A percentile compares a stretch with the other conserved stretches of the same genome.
Evolutionary conservation across 2,329 filamentous ascomycete genomes (phyloP).

Genomic region (Diplodia mutila): DNA sequence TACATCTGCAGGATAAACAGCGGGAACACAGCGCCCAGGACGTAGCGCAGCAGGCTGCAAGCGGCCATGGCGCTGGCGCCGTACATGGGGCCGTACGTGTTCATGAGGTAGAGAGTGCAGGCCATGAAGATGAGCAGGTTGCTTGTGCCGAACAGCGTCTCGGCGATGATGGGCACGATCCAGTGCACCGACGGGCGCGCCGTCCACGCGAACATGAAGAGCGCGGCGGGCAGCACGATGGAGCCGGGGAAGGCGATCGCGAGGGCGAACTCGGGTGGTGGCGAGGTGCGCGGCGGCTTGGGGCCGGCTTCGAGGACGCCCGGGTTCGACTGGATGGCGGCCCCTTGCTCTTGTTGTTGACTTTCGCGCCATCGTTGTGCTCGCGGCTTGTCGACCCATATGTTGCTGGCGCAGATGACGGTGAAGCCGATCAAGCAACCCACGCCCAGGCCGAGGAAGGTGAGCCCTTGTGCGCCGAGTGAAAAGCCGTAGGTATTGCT

Average conservation of each 20-base stretch:
- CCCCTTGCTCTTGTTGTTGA: background rate
- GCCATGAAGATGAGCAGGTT: constrained; percentile 41
- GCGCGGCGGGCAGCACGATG: constrained; percentile 36
- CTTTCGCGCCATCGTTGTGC: background rate
- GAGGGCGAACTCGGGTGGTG: constrained; percentile 39
- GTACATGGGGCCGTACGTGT: constrained; percentile 59
- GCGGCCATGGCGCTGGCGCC: constrained; percentile 64
- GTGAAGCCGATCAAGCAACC: constrained; percentile 28
- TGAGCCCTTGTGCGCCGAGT: constrained; percentile 29
- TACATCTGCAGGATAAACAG: constrained; percentile 61
- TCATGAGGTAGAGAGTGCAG: constrained; percentile 54
- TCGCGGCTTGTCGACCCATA: constrained; percentile 34
- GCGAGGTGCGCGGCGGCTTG: background rate
- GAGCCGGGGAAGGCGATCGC: constrained; percentile 42
- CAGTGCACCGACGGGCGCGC: constrained; percentile 42
- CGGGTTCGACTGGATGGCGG: background rate
- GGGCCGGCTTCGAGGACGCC: background rate
- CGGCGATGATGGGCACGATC: constrained; percentile 43
- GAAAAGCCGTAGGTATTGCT: constrained; percentile 36
- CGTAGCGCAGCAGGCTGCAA: constrained; percentile 62
- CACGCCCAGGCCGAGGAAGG: constrained; percentile 33
- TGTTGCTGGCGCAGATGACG: constrained; percentile 35
- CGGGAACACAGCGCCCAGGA: constrained; percentile 61
- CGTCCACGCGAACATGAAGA: constrained; percentile 49
- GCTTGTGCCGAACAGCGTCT: constrained; percentile 35